Evolutionary conservation across 2,329 filamentous ascomycete genomes (phyloP).

Genomic region (Zymoseptoria ardabiliae): DNA sequence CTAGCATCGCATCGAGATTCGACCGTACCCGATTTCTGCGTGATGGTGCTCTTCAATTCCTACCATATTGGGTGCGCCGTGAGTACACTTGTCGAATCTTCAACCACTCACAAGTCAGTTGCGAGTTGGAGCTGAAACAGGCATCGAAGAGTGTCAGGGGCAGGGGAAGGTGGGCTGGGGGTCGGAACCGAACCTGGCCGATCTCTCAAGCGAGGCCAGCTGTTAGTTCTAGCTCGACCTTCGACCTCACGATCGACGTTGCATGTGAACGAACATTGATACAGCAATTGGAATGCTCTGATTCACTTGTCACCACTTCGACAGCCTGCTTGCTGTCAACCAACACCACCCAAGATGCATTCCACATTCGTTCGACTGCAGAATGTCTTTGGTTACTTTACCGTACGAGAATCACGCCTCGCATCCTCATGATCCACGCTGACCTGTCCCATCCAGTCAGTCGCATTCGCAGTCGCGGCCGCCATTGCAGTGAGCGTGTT

Average conservation of each 20-base stretch:
- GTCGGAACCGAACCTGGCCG: neutral
- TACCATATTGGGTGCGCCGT: no score
- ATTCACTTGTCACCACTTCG: neutral
- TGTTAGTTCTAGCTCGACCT: neutral
- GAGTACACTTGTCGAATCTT: no score
- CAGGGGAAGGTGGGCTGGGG: neutral
- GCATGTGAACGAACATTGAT: neutral
- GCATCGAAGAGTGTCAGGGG: no score
- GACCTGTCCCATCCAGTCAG: conserved; percentile 43
- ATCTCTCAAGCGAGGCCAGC: neutral
- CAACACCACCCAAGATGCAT: conserved; percentile 58
- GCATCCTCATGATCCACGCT: neutral
- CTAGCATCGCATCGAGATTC: neutral
- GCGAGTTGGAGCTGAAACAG: no score
- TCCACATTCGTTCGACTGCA: conserved; percentile 78
- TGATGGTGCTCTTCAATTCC: no score
- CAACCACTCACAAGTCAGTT: no score
- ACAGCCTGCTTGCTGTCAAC: neutral
- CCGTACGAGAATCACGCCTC: conserved; percentile 29
- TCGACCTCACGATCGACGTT: neutral
- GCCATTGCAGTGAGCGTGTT: conserved; percentile 77
- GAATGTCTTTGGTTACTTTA: conserved; percentile 97
- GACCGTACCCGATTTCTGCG: neutral
- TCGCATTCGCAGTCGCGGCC: conserved; percentile 71
- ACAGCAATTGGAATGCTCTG: neutral